These are phyloP conservation scores for Blechomonas ayalai DNA, from an alignment of 208 protist species.

Conservation along the genomic window DNA sequence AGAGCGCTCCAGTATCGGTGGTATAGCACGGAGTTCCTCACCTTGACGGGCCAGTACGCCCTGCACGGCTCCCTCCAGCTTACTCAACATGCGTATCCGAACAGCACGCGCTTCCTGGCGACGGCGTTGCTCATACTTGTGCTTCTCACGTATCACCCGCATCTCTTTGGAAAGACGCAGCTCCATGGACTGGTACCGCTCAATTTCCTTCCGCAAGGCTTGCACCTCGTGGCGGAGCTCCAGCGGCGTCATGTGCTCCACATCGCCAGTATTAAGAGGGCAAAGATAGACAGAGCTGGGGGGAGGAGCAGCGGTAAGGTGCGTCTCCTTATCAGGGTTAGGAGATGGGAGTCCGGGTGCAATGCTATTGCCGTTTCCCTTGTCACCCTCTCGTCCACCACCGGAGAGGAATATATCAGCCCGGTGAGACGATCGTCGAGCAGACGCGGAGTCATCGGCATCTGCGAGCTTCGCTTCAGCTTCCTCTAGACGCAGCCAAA, in stretches of 20 bases:
- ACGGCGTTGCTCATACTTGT: constrained; percentile 30
- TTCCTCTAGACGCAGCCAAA: constrained; percentile 32
- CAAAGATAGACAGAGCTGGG: no score
- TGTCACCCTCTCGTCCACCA: no score
- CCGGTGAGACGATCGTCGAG: neutral
- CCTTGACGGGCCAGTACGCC: constrained; percentile 18
- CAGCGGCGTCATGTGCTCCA: constrained; percentile 18
- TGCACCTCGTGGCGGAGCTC: constrained; percentile 27
- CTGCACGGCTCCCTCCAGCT: constrained; percentile 27
- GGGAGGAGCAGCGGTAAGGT: no score
- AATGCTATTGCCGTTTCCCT: no score
- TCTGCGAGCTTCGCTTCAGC: constrained; percentile 9
- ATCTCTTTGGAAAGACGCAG: constrained; percentile 34
- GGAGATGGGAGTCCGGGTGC: no score
- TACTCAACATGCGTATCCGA: constrained; percentile 23
- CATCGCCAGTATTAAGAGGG: constrained; percentile 10
- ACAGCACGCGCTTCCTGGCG: constrained; percentile 20
- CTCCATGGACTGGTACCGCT: constrained; percentile 24
- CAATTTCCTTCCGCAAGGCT: constrained; percentile 17
- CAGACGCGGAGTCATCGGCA: constrained; percentile 3
- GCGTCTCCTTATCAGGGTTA: no score
- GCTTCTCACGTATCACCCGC: constrained; percentile 18
- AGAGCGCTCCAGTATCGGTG: constrained; percentile 9
- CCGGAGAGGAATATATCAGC: no score
- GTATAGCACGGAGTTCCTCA: constrained; percentile 6